Conservation (phyloP, 148 eudicot genomes). For the Rhododendron kiyosumense region DNA sequence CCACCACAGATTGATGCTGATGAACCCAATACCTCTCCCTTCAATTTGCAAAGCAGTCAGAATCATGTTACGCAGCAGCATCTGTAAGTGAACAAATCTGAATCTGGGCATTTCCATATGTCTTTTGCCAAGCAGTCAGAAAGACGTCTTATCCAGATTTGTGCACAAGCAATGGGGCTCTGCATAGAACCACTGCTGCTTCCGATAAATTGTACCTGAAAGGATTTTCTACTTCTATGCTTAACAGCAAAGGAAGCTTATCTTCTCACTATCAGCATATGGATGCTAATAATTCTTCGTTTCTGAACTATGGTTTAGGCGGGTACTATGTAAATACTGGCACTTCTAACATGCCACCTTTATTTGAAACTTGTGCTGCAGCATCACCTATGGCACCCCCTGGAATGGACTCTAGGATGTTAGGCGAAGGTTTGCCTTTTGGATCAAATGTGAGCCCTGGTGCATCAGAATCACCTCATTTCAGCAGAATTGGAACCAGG, state of each 20-base stretch:
- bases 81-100: conserved; percentile 42
- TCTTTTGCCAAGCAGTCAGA: conserved; percentile 33
- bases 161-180: conserved; percentile 16
- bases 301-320: conserved; percentile 47
- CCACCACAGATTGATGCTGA: conserved; percentile 37
- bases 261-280: neutral
- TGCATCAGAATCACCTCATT: conserved; percentile 44
- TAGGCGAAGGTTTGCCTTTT: conserved; percentile 42
- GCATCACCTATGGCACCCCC: conserved; percentile 59
- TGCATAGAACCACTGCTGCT: neutral
- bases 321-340: conserved; percentile 73
- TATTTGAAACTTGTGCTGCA: conserved; percentile 70
- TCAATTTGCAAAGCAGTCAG: too few species aligned
- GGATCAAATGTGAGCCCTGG: conserved; percentile 44
- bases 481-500: conserved; percentile 46
- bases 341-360: conserved; percentile 56
- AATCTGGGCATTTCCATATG: conserved; percentile 40
- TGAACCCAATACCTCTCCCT: conserved; percentile 22
- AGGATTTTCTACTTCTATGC: conserved; percentile 43
- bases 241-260: conserved; percentile 36
- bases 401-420: conserved; percentile 46
- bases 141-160: neutral
- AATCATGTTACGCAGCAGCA: conserved; percentile 28
- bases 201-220: conserved; percentile 45
- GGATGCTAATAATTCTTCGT: conserved; percentile 10